A percentile compares a stretch with the other conserved stretches of the same genome.
phyloP scores from a whole-genome alignment of 345 rosid genomes.

The Citrus cavaleriei region DNA sequence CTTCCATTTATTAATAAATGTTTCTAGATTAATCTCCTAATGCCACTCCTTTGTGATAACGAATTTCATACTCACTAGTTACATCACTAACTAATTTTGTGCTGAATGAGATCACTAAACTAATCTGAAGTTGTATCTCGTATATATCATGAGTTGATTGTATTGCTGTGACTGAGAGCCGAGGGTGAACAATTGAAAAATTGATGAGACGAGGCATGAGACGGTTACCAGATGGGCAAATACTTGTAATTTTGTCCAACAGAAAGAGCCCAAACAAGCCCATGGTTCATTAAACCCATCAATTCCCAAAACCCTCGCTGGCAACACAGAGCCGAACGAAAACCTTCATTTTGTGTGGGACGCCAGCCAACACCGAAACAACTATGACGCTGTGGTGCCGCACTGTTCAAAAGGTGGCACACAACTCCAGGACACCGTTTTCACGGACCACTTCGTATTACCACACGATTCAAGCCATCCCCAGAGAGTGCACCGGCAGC shows the following conservation, averaged over 20 bases:
- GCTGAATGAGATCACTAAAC: too few species aligned
- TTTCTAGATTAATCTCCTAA: too few species aligned
- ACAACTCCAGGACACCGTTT: conserved; percentile 6
- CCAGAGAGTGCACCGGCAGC: conserved; percentile 59
- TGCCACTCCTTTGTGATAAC: too few species aligned
- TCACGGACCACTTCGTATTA: conserved; percentile 11
- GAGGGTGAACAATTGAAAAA: too few species aligned
- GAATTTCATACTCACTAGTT: too few species aligned
- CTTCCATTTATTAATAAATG: too few species aligned
- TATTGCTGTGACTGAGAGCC: too few species aligned
- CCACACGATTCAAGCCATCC: conserved; percentile 77
- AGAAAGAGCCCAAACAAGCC: background rate
- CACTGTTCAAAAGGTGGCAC: conserved; percentile 38
- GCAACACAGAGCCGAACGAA: background rate
- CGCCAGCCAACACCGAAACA: background rate
- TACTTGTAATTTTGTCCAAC: background rate
- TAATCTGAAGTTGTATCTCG: too few species aligned
- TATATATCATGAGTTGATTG: too few species aligned
- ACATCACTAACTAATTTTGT: background rate
- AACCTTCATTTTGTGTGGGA: background rate
- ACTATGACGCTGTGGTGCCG: conserved; percentile 52
- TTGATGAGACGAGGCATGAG: too few species aligned
- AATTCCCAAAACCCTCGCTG: background rate
- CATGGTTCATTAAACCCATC: background rate
- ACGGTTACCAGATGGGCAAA: background rate